Evolutionary conservation across 2,329 filamentous ascomycete species (phyloP), one percentile per base, ranked within the genome.

Genomic region (Elsinoe fawcettii): DNA sequence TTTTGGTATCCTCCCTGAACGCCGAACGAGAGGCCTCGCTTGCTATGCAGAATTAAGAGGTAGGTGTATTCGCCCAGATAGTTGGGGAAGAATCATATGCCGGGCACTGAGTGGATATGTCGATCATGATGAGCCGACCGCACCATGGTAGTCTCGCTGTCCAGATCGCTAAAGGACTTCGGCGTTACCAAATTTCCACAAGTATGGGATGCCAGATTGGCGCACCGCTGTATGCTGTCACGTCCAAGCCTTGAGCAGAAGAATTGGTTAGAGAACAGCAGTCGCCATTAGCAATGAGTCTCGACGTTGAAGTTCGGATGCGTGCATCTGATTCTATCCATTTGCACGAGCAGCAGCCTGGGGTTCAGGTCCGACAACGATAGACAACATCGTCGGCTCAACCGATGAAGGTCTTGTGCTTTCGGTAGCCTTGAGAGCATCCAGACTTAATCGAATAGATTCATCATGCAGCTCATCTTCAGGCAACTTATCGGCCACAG

Each of bases 21-120:
- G 46, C 46, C 46, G 27, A 18, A 51, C 25, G 25, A 51, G 46
- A 25, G 6, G 46, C 25, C 46, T 51, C 46, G 46, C 46, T 51
- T 51, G 46, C 46, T 51, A 51, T 51, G 46, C 46, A 51, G n/a
- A 51, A 51, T 51, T 25, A 20, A 23, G 27, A 49, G 12, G 14
- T n/a, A 20, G n/a, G n/a, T n/a, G n/a, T n/a, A n/a, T n/a, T n/a
- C n/a, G n/a, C n/a, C n/a, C n/a, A n/a, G n/a, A n/a, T n/a, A n/a
- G n/a, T n/a, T n/a, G n/a, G n/a, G n/a, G n/a, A n/a, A n/a, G n/a
- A n/a, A n/a, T n/a, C n/a, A n/a, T n/a, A n/a, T n/a, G n/a, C n/a
- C n/a, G n/a, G n/a, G n/a, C n/a, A n/a, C n/a, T n/a, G n/a, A n/a
- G n/a, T n/a, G n/a, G n/a, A n/a, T n/a, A n/a, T n/a, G n/a, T n/a